Conservation (phyloP, 2,329 filamentous ascomycete genomes). For the Annulohypoxylon truncatum region DNA sequence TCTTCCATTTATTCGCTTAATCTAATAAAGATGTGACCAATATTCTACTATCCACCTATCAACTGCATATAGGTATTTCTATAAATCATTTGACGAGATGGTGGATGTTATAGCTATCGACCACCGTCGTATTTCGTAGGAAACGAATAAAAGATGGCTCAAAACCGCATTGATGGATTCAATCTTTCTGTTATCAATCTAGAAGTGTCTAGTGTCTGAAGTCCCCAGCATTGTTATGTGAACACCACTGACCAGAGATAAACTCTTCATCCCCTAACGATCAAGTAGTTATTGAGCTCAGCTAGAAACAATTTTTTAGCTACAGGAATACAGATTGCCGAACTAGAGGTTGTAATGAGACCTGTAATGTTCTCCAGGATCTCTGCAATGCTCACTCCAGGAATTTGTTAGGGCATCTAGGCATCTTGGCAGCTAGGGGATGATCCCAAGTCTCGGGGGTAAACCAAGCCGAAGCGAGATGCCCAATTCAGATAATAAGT, state of each 20-base stretch:
- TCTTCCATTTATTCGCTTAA: no score
- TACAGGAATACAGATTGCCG: background rate
- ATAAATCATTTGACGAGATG: no score
- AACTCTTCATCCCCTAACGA: background rate
- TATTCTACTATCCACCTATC: no score
- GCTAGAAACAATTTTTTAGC: background rate
- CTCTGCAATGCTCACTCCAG: background rate
- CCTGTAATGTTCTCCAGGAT: background rate
- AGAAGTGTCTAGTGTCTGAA: background rate
- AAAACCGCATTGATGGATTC: background rate
- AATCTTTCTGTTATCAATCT: background rate
- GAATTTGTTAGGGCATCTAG: background rate
- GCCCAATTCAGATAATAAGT: background rate
- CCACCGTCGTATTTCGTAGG: no score
- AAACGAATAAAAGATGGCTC: no score
- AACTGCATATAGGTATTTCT: no score
- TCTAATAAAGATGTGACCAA: no score
- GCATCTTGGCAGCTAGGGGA: background rate
- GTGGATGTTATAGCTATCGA: no score
- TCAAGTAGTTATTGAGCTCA: background rate
- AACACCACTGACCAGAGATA: background rate
- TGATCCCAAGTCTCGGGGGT: background rate
- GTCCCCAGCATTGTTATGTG: background rate
- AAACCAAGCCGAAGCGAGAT: background rate
- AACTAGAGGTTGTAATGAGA: background rate